Evolutionary conservation across 2,329 filamentous ascomycete genomes (phyloP), one percentile per base, ranked within the genome.

Genomic region (Xylariaceae sp.): DNA sequence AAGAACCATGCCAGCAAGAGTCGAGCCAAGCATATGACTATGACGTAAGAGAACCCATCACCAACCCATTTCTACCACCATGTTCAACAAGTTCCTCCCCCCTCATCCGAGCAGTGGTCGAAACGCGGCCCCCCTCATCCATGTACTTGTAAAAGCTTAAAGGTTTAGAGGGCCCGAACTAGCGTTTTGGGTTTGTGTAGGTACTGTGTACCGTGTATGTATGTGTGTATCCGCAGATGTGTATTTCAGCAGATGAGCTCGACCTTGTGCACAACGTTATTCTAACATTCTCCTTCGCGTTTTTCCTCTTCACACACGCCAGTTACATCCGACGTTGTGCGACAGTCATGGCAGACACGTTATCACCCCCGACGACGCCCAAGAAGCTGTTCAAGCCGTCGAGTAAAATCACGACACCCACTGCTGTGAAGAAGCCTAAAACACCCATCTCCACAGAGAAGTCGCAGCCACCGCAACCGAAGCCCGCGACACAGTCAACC

Each of bases 381-480:
- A 55, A 43, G 43, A 60, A 59, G 44, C 44, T 61, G 12, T 61
- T 61, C 44, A 60, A 60, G 44, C 47, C 58, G 29, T 54, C 58
- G 14, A 54, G 42, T 29, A 59, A 55, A 32, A 60, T 51, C 23
- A 59, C 53, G 43, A 56, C 56, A 2, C 56, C 56, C 9, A 56
- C 53, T 26, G 40, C 53, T n/a, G 47, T 44, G 9, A 57, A 43
- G 34, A 54, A 44, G 35, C 29, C 44, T 18, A 43, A 31, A 13
- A 45, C 47, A 24, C 6, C 11, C 6, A 6, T 11, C 21, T 6
- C 21, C 21, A 24, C 21, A 24, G 21, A 24, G 26, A 38, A 49
- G n/a, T 35, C 52, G 8, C 44, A 47, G 16, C 29, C 32, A 7
- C 4, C 37, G n/a, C 34, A 33, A 36, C 28, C 16, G 33, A 31